phyloP scores from a whole-genome alignment of 371 early-diverging fungal species.

The Rhizomucor miehei region DNA sequence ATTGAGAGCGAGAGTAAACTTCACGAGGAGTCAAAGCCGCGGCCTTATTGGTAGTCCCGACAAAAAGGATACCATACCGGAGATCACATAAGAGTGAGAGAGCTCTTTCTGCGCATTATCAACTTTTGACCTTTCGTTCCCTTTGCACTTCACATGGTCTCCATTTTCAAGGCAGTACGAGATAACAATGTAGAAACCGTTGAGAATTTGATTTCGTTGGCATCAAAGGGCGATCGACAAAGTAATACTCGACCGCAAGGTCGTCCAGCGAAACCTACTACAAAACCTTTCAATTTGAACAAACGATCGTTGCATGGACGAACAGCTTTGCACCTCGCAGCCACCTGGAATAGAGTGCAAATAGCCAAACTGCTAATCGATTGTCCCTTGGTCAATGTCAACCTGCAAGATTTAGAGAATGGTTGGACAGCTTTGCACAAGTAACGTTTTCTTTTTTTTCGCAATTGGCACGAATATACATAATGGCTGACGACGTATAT shows the following conservation, averaged over 20 bases:
- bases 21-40: too few species aligned
- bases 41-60: too few species aligned
- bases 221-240: slow-evolving; percentile 11
- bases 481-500: too few species aligned
- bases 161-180: slow-evolving; percentile 43
- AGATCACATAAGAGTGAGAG: too few species aligned
- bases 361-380: slow-evolving; percentile 42
- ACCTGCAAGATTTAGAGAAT: slow-evolving; percentile 63
- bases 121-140: too few species aligned
- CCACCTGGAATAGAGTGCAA: slow-evolving; percentile 38
- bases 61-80: too few species aligned
- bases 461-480: too few species aligned
- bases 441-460: slow-evolving; percentile 18
- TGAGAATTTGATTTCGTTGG: slow-evolving; percentile 23
- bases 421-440: slow-evolving; percentile 75
- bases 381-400: slow-evolving; percentile 56
- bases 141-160: slow-evolving; percentile 32
- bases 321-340: slow-evolving; percentile 49
- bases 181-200: slow-evolving; percentile 44
- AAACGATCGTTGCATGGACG: slow-evolving; percentile 42
- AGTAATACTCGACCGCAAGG: neutral
- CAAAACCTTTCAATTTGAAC: slow-evolving; percentile 39
- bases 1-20: too few species aligned
- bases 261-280: slow-evolving; percentile 3
- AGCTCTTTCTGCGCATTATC: too few species aligned